Evolutionary conservation across 2,329 filamentous ascomycete genomes (phyloP).

Genomic region (Byssothecium circinans): DNA sequence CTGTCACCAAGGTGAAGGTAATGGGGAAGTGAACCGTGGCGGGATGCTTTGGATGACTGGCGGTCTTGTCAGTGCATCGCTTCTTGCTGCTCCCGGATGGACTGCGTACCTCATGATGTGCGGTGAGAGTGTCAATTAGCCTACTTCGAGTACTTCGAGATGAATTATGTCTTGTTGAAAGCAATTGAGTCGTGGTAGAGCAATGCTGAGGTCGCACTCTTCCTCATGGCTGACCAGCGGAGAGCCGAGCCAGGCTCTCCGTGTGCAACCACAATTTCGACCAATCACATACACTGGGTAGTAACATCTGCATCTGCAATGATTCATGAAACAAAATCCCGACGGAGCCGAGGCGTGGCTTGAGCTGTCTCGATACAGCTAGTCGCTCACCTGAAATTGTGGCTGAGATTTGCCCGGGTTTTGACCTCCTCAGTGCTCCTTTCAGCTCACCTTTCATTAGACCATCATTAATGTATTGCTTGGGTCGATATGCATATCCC

Average conservation of each 20-base stretch:
- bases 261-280: background rate
- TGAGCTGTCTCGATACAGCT: conserved; percentile 4
- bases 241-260: background rate
- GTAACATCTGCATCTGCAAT: background rate
- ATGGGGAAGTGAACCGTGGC: conserved; percentile 53
- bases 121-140: background rate
- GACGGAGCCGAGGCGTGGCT: background rate
- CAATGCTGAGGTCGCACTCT: no score
- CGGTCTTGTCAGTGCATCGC: conserved; percentile 3
- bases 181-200: no score
- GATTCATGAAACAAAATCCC: background rate
- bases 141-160: background rate
- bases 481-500: background rate
- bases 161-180: background rate
- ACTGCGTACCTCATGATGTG: background rate
- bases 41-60: conserved; percentile 49
- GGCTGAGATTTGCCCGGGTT: conserved; percentile 1
- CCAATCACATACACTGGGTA: background rate
- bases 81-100: background rate
- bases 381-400: background rate
- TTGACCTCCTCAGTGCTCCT: background rate
- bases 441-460: background rate
- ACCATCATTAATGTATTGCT: no score
- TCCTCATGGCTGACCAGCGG: background rate
- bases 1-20: conserved; percentile 48